These are phyloP conservation scores for Nicotiana tomentosiformis DNA, from an alignment of 257 asterid species.

Conservation along the genomic window DNA sequence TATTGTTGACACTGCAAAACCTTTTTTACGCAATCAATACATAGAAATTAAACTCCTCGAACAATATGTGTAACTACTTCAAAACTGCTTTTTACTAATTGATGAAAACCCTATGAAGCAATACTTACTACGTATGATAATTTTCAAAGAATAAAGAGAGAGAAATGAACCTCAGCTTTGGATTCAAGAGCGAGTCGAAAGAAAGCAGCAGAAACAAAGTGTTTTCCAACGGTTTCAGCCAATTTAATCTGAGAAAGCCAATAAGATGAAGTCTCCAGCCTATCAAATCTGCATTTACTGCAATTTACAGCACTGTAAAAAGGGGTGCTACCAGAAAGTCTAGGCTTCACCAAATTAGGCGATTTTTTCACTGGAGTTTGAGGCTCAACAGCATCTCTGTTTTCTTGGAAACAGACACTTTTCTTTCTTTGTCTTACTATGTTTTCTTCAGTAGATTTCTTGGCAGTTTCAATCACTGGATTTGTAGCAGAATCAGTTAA, in stretches of 20 bases:
- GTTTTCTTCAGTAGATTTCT: slow-evolving; percentile 20
- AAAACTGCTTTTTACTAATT: neutral
- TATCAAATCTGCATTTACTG: slow-evolving; percentile 77
- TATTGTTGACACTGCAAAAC: too few species aligned
- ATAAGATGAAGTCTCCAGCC: slow-evolving; percentile 58
- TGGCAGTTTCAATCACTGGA: slow-evolving; percentile 13
- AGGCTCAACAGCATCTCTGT: slow-evolving; percentile 25
- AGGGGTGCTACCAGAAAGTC: slow-evolving; percentile 39
- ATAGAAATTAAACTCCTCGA: too few species aligned
- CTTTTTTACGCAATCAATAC: too few species aligned
- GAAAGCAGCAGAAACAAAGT: slow-evolving; percentile 53
- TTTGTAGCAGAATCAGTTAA: slow-evolving; percentile 14
- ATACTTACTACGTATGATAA: neutral
- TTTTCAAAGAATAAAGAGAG: neutral
- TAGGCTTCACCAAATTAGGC: slow-evolving; percentile 24
- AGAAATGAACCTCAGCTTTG: slow-evolving; percentile 57
- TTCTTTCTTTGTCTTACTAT: slow-evolving; percentile 33
- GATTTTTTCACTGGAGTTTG: slow-evolving; percentile 40
- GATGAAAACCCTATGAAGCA: neutral
- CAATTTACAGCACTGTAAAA: slow-evolving; percentile 56
- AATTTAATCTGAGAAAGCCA: slow-evolving; percentile 79
- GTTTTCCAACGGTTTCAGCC: slow-evolving; percentile 63
- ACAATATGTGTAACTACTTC: neutral
- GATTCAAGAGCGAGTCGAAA: slow-evolving; percentile 56
- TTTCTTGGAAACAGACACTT: slow-evolving; percentile 39